Conservation (phyloP, 768 basidiomycete genomes). For the Cubamyces sp. region DNA sequence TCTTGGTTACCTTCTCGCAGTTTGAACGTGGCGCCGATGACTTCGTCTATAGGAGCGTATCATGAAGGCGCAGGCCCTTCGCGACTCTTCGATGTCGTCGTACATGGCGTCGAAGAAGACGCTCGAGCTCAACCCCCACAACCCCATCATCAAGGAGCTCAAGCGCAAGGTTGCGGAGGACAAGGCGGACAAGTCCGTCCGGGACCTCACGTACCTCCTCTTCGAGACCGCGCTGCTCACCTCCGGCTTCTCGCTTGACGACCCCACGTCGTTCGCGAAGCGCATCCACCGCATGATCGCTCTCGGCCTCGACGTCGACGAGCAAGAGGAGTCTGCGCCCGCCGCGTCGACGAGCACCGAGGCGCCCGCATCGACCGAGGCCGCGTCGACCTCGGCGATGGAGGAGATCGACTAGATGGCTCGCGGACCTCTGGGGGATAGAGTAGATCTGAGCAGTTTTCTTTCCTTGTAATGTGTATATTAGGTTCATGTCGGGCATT, state of each 20-base stretch:
- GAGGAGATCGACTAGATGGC: slow-evolving; percentile 87
- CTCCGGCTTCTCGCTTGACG: slow-evolving; percentile 94
- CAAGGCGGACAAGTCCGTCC: slow-evolving; percentile 98
- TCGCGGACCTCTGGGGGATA: slow-evolving; percentile 17
- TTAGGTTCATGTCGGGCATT: slow-evolving; percentile 22
- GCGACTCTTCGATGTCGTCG: slow-evolving; percentile 96
- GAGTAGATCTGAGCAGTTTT: slow-evolving; percentile 22
- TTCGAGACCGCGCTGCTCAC: slow-evolving; percentile 98
- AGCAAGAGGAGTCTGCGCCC: slow-evolving; percentile 61
- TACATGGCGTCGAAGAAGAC: slow-evolving; percentile 99
- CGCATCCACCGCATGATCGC: slow-evolving; percentile 98
- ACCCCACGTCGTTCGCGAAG: slow-evolving; percentile 92
- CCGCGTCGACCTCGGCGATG: slow-evolving; percentile 81
- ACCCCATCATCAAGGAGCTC: slow-evolving; percentile 95
- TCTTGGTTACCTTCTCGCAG: background rate
- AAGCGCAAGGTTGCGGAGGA: slow-evolving; percentile 95
- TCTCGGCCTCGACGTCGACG: slow-evolving; percentile 88
- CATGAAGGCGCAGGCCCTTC: slow-evolving; percentile 98
- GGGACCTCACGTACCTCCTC: slow-evolving; percentile 92
- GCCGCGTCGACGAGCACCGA: slow-evolving; percentile 50
- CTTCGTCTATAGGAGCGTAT: slow-evolving; percentile 73
- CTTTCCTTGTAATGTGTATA: slow-evolving; percentile 18
- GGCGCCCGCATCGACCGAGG: slow-evolving; percentile 57
- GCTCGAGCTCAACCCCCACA: slow-evolving; percentile 90
- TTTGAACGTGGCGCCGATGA: background rate